Base-by-base conservation (phyloP, 352 stramenopile genomes). In the Saprolegnia diclina region DNA sequence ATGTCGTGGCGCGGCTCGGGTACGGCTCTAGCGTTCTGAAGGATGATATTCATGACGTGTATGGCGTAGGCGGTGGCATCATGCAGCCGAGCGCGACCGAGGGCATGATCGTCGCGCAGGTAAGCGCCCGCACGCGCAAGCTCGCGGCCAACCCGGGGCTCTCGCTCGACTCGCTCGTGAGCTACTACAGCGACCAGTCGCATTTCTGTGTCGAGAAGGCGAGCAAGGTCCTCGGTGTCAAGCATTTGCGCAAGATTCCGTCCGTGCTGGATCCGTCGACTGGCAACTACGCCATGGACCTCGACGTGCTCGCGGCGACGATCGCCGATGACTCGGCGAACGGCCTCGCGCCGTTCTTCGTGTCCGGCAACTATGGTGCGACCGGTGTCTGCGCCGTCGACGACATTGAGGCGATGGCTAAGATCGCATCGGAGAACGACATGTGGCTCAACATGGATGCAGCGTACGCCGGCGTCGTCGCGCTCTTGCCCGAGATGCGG, bases 111-210 rank as follows among this genome's bases (percentile, higher is more conserved):
- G 73, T 77, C 18, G 73, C 73, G 4, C 66, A 76, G 44, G 65
- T 77, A 6, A 67, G 62, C 5, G 71, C 73, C 13, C 53, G 59
- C 16, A 62, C 69, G 4, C 52, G 64, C 54, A 66, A 66, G 45
- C 45, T 54, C 40, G 40, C 59, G 0, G 21, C 11, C 19, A 19
- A 54, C 19, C 59, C 59, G 24, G 13, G 10, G 5, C 13, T 53
- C 32, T 37, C n/a, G 18, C 32, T 66, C 22, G 62, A 76, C n/a
- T 77, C 80, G 11, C 75, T 91, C 21, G 79, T 84, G 13, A 66
- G 82, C 22, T 91, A 92, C 72, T 74, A 82, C 9, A 88, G 77
- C 44, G 82, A 90, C 64, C 84, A 92, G 74, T 88, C 82, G 4
- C 82, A 92, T 65, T 77, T 79, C 9, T 84, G 85, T 66, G 84